Base-by-base conservation (phyloP, 306 rosid genomes). In the Lathyrus tuberosus region DNA sequence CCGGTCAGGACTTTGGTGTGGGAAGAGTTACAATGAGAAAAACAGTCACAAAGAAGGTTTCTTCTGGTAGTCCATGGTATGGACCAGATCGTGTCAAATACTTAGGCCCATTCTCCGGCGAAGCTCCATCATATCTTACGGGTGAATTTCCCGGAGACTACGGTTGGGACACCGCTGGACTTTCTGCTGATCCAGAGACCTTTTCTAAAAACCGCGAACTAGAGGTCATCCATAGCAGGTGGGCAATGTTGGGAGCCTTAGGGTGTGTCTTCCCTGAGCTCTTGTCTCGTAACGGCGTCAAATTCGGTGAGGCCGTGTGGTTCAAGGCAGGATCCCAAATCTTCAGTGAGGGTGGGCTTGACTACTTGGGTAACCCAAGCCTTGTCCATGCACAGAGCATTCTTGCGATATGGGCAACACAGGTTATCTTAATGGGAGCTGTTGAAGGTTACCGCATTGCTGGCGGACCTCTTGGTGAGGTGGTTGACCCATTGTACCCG, bases 381-480 rank as follows among this genome's bases (percentile, higher is more conserved):
- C 56, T 49, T 16, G 56, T 49, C 56, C 56, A 49, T 0, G 56
- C 56, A 49, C 56, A 49, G 18, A 49, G 56, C 5, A 49, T 49
- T 22, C 56, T 49, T 16, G 56, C 56, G 1, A 49, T 49, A 1
- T 49, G 56, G 56, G 56, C 56, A 3, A 11, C 10, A 2, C 56
- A 49, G 3, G 56, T 49, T 8, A 49, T 49, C 56, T 16, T 49
- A 8, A 49, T 49, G 56, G 56, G 56, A 8, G 56, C 56, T 3
- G 56, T 49, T 1, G 56, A 49, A 5, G 56, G 56, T 49, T 49
- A 49, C 12, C 56, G 56, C 5, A 49, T 49, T 49, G 56, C 56
- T 0, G 56, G 56, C 1, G 56, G 56, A 49, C 56, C 56, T 16
- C 56, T 49, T 0, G 56, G 56, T 1, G 56, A 49, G 10, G 56